Evolutionary conservation across 1,284 basidiomycete species (phyloP).

Genomic region (Anthracocystis panici-leucophaei): DNA sequence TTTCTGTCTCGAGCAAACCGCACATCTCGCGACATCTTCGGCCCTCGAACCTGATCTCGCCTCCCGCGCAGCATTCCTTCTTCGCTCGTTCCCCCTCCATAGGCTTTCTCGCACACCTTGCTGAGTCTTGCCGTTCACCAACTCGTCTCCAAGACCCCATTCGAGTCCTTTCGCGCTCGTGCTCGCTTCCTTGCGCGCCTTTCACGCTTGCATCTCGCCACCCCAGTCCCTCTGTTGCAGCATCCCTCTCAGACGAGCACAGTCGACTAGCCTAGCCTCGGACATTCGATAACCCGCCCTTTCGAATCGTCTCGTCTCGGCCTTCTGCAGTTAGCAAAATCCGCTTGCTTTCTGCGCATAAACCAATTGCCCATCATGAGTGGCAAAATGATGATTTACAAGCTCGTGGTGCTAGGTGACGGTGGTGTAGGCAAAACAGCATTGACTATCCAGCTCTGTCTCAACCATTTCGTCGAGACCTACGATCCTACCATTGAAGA

Average conservation of each 20-base stretch:
- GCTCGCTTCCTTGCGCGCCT: neutral
- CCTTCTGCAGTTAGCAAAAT: neutral
- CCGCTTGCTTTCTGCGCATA: neutral
- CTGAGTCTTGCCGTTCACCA: conserved; percentile 9
- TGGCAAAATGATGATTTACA: conserved; percentile 73
- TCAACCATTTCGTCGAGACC: conserved; percentile 65
- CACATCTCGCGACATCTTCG: neutral
- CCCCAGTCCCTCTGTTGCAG: neutral
- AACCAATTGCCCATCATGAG: conserved; percentile 36
- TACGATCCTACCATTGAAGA: conserved; percentile 70
- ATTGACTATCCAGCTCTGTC: conserved; percentile 78
- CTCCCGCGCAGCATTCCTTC: conserved; percentile 1
- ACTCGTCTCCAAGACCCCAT: conserved; percentile 1
- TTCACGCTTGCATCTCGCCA: neutral
- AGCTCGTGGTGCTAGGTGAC: conserved; percentile 93
- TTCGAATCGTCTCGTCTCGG: conserved; percentile 5
- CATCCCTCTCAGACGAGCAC: neutral
- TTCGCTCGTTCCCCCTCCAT: neutral
- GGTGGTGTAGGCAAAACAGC: conserved; percentile 99
- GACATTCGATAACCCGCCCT: neutral
- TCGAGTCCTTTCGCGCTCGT: neutral
- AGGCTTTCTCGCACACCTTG: neutral
- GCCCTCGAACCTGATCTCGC: neutral
- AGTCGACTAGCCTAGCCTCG: neutral
- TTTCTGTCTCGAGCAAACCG: neutral